These are phyloP conservation scores for Saccharomyces hybrid DNA, from an alignment of 1,139 yeast genomes.

Conservation along the genomic window DNA sequence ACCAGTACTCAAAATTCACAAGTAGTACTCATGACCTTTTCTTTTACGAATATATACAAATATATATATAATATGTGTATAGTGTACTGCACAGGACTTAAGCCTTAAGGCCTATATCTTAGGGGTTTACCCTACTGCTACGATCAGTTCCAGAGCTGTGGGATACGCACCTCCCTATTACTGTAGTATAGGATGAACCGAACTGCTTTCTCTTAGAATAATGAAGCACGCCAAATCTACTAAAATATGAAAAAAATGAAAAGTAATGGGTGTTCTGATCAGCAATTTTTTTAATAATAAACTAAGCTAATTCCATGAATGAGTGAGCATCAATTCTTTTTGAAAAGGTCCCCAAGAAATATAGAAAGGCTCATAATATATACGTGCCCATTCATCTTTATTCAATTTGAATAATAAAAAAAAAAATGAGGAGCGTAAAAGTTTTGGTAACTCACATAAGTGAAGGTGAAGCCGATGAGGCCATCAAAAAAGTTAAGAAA, in stretches of 20 bases:
- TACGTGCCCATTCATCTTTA: background rate
- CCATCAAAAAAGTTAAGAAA: conserved; percentile 42
- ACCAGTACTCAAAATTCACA: background rate
- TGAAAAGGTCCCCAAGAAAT: background rate
- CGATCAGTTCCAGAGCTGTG: background rate
- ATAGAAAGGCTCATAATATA: background rate
- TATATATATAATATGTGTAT: background rate
- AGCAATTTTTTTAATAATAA: background rate
- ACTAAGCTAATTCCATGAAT: background rate
- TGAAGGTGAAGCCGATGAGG: conserved; percentile 35
- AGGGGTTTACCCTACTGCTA: too few species aligned
- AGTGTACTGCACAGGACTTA: background rate
- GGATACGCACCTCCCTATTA: background rate
- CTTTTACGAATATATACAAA: background rate
- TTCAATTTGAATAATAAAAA: background rate
- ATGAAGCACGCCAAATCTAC: background rate
- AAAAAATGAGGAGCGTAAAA: conserved; percentile 10
- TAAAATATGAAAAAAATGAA: background rate
- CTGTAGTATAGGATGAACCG: background rate
- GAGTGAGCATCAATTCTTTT: background rate
- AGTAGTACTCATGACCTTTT: background rate
- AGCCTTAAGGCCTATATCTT: background rate
- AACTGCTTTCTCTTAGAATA: background rate
- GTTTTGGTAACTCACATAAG: conserved; percentile 45
- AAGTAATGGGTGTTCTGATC: background rate